phyloP scores from a whole-genome alignment of 2,329 filamentous ascomycete genomes.

The Trichoderma sp. region DNA sequence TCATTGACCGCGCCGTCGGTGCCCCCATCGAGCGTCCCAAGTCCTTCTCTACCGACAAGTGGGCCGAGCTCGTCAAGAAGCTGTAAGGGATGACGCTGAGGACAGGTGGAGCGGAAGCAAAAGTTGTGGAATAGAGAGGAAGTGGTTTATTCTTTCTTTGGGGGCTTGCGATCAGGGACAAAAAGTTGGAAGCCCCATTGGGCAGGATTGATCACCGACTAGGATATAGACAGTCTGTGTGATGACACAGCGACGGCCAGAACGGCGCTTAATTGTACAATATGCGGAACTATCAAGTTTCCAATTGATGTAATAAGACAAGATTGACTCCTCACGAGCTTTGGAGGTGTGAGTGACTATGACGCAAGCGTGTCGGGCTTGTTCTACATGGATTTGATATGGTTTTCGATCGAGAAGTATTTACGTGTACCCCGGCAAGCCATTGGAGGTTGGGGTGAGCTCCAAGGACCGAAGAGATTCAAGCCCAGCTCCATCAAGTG shows the following conservation, averaged over 20 bases:
- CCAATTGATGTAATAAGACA: constrained; percentile 31
- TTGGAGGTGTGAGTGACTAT: background rate
- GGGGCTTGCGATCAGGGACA: constrained; percentile 8
- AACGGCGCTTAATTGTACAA: constrained; percentile 35
- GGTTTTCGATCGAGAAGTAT: background rate
- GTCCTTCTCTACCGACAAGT: constrained; percentile 97
- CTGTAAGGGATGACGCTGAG: constrained; percentile 61
- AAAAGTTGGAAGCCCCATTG: constrained; percentile 20
- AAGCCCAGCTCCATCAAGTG: background rate
- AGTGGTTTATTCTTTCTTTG: constrained; percentile 16
- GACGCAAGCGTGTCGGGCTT: background rate
- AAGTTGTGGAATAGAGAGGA: constrained; percentile 16
- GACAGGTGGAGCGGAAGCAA: background rate
- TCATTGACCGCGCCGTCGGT: constrained; percentile 97
- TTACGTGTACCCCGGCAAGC: background rate
- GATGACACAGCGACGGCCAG: constrained; percentile 31
- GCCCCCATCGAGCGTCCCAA: constrained; percentile 98
- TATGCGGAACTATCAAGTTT: constrained; percentile 32
- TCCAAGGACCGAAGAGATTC: too few species aligned
- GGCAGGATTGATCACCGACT: constrained; percentile 10
- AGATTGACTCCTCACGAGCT: constrained; percentile 13
- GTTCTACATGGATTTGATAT: background rate
- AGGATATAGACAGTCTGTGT: constrained; percentile 32
- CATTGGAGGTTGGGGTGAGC: too few species aligned
- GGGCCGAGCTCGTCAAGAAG: constrained; percentile 90